These are phyloP conservation scores for Solanum piurae DNA, from an alignment of 257 asterid genomes.

Conservation along the genomic window DNA sequence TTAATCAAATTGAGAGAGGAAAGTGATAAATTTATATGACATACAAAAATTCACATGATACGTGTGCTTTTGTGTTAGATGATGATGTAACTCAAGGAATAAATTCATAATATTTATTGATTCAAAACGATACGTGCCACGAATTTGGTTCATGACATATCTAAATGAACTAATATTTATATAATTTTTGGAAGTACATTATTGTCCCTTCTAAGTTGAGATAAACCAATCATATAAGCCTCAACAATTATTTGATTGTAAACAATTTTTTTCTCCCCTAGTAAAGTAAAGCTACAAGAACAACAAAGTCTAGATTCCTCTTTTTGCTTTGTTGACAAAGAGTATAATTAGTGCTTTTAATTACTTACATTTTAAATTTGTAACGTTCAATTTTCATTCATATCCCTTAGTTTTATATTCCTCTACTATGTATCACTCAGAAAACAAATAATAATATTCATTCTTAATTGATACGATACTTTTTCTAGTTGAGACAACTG, in stretches of 20 bases:
- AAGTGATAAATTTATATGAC: not conserved
- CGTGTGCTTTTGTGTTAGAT: not conserved
- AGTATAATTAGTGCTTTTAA: not conserved
- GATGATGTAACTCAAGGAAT: rapidly evolving
- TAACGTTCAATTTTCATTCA: not conserved
- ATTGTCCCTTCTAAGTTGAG: not conserved
- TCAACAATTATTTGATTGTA: not conserved
- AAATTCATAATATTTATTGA: not conserved
- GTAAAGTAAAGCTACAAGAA: not conserved
- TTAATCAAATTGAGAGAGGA: not conserved
- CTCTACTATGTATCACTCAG: not conserved
- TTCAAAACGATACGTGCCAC: not conserved
- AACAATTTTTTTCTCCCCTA: not conserved
- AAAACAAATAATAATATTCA: not conserved
- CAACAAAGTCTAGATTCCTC: not conserved
- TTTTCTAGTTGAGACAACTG: not conserved
- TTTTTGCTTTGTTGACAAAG: not conserved
- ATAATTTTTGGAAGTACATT: not conserved
- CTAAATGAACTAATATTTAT: not conserved
- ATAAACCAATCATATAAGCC: not conserved
- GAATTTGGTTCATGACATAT: not conserved
- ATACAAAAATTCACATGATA: not conserved
- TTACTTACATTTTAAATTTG: not conserved
- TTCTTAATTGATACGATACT: not conserved
- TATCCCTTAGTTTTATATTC: not conserved